Base-by-base conservation (phyloP, 495 filamentous ascomycete genomes). In the Cetradonia linearis region DNA sequence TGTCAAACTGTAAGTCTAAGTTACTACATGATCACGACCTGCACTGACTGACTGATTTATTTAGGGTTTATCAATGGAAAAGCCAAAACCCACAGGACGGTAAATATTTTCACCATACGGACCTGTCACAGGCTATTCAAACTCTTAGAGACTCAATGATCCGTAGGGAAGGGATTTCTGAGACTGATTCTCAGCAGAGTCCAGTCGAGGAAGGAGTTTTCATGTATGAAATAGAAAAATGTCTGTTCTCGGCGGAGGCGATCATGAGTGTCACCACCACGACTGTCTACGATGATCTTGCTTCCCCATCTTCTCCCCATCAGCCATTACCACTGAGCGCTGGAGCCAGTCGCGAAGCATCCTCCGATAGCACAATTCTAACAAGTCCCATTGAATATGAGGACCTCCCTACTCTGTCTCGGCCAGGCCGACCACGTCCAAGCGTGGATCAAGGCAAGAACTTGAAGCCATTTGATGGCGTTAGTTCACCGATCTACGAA, bases 61-160 rank as follows among this genome's bases (percentile, higher is more conserved):
- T 14, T 28, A 67, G 62, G 31, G 60, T 62, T 31, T 30, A 65
- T 55, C 65, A 58, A 10, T 64, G 65, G 59, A 67, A 62, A 34
- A 50, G 46, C 20, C 59, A 62, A 8, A 20, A 34, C 13, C 48
- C 55, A 20, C 55, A 62, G 23, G 62, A 64, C 16, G 56, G 52
- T 27, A 55, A 60, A 18, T 47, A 59, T 14, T 37, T 37, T 31
- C 47, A 55, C 5, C 55, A 63, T 3, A 56, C 52, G 23, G 37
- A 48, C 23, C n/a, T 64, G 2, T 60, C 52, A 3, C 30, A 56
- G 30, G 38, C 62, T 27, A 64, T 56, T 20, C 48, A 58, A 18
- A 30, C 18, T 47, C 46, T 67, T 34, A 57, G 47, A n/a, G 38
- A 56, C 25, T 55, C 59, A 16, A 52, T 64, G 8, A 55, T 47